Evolutionary conservation across 2,329 filamentous ascomycete genomes (phyloP).

Genomic region (Diaporthe velutina): DNA sequence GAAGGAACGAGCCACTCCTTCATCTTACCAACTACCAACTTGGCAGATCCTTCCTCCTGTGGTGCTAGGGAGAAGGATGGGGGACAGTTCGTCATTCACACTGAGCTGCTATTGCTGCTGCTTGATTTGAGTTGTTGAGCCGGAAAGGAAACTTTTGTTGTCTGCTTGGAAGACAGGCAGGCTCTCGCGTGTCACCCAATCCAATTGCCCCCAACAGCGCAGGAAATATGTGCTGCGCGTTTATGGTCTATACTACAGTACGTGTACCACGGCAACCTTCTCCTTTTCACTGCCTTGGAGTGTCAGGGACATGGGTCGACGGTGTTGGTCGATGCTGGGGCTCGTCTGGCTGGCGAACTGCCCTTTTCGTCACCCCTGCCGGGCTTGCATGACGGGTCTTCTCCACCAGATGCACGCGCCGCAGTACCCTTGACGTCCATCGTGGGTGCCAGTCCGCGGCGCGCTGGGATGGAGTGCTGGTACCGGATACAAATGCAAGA

Average conservation of each 20-base stretch:
- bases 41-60: conserved; percentile 27
- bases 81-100: background rate
- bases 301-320: conserved; percentile 13
- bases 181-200: background rate
- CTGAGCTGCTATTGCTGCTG: background rate
- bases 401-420: background rate
- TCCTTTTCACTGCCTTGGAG: background rate
- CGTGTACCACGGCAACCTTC: background rate
- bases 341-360: conserved; percentile 3
- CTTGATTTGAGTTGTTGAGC: background rate
- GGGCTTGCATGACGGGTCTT: conserved; percentile 13
- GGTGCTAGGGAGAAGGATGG: conserved; percentile 1
- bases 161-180: background rate
- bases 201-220: background rate
- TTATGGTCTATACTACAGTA: background rate
- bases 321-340: background rate
- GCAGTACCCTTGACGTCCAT: background rate
- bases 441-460: background rate
- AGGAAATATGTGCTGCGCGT: background rate
- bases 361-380: conserved; percentile 26
- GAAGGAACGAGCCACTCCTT: conserved; percentile 8
- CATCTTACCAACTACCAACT: conserved; percentile 12
- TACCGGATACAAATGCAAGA: background rate
- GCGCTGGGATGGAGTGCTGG: background rate
- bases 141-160: background rate